A percentile compares a stretch with the other conserved stretches of the same genome.
phyloP scores from a whole-genome alignment of 108 stramenopile species.

The Asterionellopsis glacialis region DNA sequence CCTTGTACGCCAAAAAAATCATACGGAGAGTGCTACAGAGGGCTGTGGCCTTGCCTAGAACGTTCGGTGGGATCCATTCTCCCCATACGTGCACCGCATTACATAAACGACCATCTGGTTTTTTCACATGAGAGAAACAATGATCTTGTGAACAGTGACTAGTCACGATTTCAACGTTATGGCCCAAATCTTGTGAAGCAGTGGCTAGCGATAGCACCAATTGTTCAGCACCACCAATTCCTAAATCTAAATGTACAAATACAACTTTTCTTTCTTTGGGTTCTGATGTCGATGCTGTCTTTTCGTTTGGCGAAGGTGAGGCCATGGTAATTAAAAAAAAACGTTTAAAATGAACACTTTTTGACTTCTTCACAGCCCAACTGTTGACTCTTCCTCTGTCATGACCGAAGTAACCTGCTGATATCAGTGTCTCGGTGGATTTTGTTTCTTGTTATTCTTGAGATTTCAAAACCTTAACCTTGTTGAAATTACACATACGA shows the following conservation, averaged over 20 bases:
- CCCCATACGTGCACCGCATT: constrained; percentile 57
- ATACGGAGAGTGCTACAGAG: constrained; percentile 68
- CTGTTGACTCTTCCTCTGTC: too few species aligned
- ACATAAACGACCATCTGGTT: constrained; percentile 47
- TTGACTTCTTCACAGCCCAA: too few species aligned
- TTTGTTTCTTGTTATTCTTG: too few species aligned
- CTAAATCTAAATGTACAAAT: constrained; percentile 84
- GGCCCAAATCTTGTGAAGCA: constrained; percentile 28
- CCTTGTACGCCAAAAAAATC: constrained; percentile 45
- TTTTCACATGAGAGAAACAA: constrained; percentile 88
- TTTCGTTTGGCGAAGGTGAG: too few species aligned
- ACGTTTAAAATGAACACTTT: too few species aligned
- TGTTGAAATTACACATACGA: too few species aligned
- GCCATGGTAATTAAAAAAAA: too few species aligned
- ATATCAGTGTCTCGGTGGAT: too few species aligned
- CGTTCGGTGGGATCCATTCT: constrained; percentile 60
- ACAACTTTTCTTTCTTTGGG: constrained; percentile 21
- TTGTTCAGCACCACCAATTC: constrained; percentile 88
- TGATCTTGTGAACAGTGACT: constrained; percentile 89
- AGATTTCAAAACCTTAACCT: too few species aligned
- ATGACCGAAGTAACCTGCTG: too few species aligned
- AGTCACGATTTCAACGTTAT: constrained; percentile 81
- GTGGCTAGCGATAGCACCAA: constrained; percentile 74
- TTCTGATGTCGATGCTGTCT: too few species aligned
- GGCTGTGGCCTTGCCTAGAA: constrained; percentile 45